Base-by-base conservation (phyloP, 2,329 filamentous ascomycete species). In the Colletotrichum aenigma region DNA sequence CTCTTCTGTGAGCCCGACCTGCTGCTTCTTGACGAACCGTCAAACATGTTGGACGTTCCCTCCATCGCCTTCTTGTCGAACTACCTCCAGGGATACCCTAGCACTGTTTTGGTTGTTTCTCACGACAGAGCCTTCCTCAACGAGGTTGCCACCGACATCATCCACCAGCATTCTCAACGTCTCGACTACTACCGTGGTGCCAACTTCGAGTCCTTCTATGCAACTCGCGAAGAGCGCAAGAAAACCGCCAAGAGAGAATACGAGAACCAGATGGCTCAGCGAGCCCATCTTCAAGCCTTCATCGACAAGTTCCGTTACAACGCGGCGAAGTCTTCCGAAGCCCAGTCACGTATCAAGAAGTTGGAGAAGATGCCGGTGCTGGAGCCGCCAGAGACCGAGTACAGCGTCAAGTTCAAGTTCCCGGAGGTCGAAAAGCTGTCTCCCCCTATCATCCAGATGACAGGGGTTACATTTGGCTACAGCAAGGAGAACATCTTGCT, bases 261-360 rank as follows among this genome's bases (percentile, higher is more conserved):
- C 86, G 97, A 99, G 86, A 98, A 97, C 86, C 97, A 99, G 83
- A 98, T 98, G 95, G 95, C 91, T 1, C 93, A 96, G 85, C 92
- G 97, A 80, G 95, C 96, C 36, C 97, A 99, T 89, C 87, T 99
- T 78, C 97, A 99, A 88, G 93, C 95, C 32, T 99, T 99, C 86
- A 99, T 99, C 87, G 97, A 99, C 91, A 99, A 99, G 87, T 99
- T 99, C 90, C 93, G 97, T 69, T 99, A 99, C 90, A 99, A 99
- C 83, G 97, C 97, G 32, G 97, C 96, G 82, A 99, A 99, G 86
- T 98, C 97, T 1, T 98, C 96, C 10, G 97, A 99, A 88, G 97
- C 97, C 2, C 97, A 99, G 83, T 98, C 96, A 1, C 93, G 97
- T 82, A 98, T 99, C 91, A 99, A 99, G 91, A 99, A 99, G 84